These are phyloP conservation scores for Cladosporium sp. DNA, from an alignment of 2,329 filamentous ascomycete species.

Conservation along the genomic window DNA sequence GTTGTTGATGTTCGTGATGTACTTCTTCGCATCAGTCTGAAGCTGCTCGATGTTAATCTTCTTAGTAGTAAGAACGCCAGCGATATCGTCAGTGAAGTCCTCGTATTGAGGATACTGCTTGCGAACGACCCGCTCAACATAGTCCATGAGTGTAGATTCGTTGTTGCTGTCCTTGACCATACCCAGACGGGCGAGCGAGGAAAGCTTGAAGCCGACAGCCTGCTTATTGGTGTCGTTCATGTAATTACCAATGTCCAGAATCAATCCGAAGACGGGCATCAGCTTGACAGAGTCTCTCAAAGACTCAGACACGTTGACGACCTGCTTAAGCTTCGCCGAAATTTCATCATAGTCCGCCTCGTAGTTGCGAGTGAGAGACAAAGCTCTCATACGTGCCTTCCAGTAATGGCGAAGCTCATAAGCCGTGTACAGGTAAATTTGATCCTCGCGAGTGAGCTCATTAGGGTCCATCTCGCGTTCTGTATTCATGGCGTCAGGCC, in stretches of 20 bases:
- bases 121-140: conserved; percentile 93
- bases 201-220: conserved; percentile 95
- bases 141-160: conserved; percentile 89
- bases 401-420: conserved; percentile 97
- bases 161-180: conserved; percentile 99
- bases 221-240: conserved; percentile 99
- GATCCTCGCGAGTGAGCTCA: conserved; percentile 91
- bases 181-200: conserved; percentile 83
- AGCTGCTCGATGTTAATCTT: conserved; percentile 96
- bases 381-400: conserved; percentile 94
- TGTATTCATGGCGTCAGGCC: conserved; percentile 75
- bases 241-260: conserved; percentile 97
- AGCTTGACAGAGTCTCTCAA: conserved; percentile 86
- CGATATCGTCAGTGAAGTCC: conserved; percentile 80
- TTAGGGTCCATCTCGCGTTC: conserved; percentile 79
- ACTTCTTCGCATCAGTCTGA: conserved; percentile 80
- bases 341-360: conserved; percentile 92
- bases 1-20: conserved; percentile 93
- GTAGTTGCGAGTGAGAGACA: conserved; percentile 78
- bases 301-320: conserved; percentile 86
- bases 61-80: conserved; percentile 72
- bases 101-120: conserved; percentile 98
- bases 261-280: conserved; percentile 94
- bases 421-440: conserved; percentile 89
- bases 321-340: conserved; percentile 76